A percentile compares a stretch with the other conserved stretches of the same genome.
Conservation (phyloP, 768 basidiomycete genomes). For the Boletus pseudo-olivaceus region DNA sequence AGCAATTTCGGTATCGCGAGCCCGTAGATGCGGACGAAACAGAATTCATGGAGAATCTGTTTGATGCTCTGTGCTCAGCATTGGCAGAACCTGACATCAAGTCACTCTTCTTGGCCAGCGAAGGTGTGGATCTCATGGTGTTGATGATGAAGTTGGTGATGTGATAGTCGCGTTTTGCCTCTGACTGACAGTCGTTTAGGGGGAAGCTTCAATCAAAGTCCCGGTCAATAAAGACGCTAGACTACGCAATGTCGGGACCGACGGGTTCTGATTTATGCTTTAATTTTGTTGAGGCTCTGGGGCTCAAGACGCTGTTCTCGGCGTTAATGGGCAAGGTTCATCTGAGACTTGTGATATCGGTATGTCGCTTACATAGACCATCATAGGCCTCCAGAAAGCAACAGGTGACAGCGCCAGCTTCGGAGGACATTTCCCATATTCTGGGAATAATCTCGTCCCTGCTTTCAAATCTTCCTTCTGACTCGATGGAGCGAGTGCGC, state of each 20-base stretch:
- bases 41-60: conserved; percentile 98
- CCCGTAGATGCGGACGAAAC: conserved; percentile 85
- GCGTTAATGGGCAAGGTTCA: conserved; percentile 92
- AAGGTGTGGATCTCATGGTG: conserved; percentile 97
- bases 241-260: conserved; percentile 83
- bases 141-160: conserved; percentile 86
- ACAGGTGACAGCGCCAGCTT: conserved; percentile 51
- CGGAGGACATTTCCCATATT: conserved; percentile 84
- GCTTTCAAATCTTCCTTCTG: conserved; percentile 82
- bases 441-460: conserved; percentile 87
- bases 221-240: conserved; percentile 85
- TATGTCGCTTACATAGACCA: conserved; percentile 7
- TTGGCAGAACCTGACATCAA: conserved; percentile 79
- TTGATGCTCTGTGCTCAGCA: conserved; percentile 85
- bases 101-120: conserved; percentile 76
- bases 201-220: conserved; percentile 80
- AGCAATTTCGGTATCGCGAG: conserved; percentile 88
- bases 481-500: conserved; percentile 74
- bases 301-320: conserved; percentile 86
- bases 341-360: not conserved
- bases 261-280: conserved; percentile 69
- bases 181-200: conserved; percentile 38
- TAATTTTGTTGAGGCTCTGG: conserved; percentile 82
- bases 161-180: not conserved
- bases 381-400: conserved; percentile 59